Evolutionary conservation across 441 rosid species (phyloP), one percentile per base, ranked within the genome.

Genomic region (Eutrema salsugineum): DNA sequence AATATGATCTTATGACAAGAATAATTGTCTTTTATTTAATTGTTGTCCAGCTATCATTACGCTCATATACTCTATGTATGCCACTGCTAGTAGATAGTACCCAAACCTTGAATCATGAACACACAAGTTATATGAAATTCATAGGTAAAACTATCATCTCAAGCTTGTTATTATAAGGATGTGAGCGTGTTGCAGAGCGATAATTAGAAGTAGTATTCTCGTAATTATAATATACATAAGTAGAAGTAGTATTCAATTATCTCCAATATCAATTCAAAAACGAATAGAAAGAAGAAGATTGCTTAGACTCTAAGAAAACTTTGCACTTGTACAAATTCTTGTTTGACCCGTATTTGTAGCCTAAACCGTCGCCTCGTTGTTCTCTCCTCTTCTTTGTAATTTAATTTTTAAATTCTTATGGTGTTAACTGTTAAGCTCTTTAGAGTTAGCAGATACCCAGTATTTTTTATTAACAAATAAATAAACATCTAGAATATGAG

Each of bases 271-370:
- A 32, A 48, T 33, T 49, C 32, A 48, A 77, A 68, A 40, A 32
- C 12, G 49, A 63, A 33, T 33, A 51, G 46, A 77, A 65, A 77
- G 72, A 65, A 77, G 70, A 66, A 79, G 66, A 74, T 83, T 72
- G 70, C 76, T 68, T 70, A 65, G 51, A 73, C 55, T 63, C 44
- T 38, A 48, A 43, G 73, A 54, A 66, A 66, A 51, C 40, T 43
- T 17, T 59, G 60, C 43, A 61, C 38, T 71, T 55, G 72, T 77
- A 42, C 43, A 27, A 27, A 53, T 76, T 84, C 90, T 87, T 86
- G 94, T 91, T 88, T 91, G 97, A 88, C 94, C 97, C 94, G 70
- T 83, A 77, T 77, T 78, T 80, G 75, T 44, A 76, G 95, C 83
- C 95, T 78, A 27, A 79, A 66, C 69, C 71, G 53, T 76, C 91